phyloP scores from a whole-genome alignment of 2,329 filamentous ascomycete species.

The Fusarium mundagurra region DNA sequence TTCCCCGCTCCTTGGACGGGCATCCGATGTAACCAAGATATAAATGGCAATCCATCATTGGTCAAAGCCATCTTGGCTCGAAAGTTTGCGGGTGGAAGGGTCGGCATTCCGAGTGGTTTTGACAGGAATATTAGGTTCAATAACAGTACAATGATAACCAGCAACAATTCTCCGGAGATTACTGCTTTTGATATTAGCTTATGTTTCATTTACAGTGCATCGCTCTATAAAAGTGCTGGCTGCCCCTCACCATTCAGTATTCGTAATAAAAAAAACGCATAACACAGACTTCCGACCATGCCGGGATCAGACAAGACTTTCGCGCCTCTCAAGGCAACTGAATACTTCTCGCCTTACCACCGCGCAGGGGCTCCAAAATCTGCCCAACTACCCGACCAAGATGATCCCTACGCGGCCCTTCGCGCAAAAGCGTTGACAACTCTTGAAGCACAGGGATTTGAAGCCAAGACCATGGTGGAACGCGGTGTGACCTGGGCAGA shows the following conservation, averaged over 20 bases:
- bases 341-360: neutral
- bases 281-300: neutral
- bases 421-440: neutral
- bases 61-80: neutral
- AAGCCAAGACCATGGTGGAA: neutral
- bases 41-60: neutral
- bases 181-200: neutral
- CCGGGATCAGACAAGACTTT: neutral
- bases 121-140: neutral
- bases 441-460: neutral
- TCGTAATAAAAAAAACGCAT: accelerated
- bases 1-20: neutral
- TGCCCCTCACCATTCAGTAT: neutral
- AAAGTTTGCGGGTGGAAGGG: neutral
- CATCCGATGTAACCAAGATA: neutral
- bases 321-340: neutral
- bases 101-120: neutral
- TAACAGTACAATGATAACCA: accelerated
- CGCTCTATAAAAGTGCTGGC: neutral
- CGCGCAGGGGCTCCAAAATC: neutral
- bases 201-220: neutral
- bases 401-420: neutral
- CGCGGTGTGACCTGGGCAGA: neutral
- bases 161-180: neutral
- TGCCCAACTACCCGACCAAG: neutral